Evolutionary conservation across 257 asterid species (phyloP), one percentile per base, ranked within the genome.

Genomic region (Phtheirospermum japonicum): DNA sequence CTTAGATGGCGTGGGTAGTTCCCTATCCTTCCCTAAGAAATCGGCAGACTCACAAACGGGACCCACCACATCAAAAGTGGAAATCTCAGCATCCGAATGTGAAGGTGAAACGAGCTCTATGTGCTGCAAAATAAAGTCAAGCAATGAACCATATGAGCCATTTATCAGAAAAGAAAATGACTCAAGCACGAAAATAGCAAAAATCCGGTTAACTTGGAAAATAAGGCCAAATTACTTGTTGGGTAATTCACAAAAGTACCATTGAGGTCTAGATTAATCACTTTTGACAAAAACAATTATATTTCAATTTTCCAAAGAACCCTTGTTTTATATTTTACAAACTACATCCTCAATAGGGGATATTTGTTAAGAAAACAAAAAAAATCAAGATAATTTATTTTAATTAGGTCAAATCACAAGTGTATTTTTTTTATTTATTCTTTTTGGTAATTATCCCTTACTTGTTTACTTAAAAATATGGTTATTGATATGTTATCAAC

Each of bases 1-100:
- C 87, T 73, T 79, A 39, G 89, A 2, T 14, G 98, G 98, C 0
- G 93, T 76, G 7, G 95, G 95, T 32, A 92, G 89, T 71, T 86
- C 90, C 70, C 98, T 75, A 32, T 86, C 92, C 67, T 86, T 92
- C 13, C 98, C 98, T 83, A 92, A 74, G 88, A 92, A 92, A 82
- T 92, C 97, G 4, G 96, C 97, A 4, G 98, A 92, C 68, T 92
- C 98, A 16, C 97, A 92, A 56, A 92, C 97, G 0, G 98, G 98
- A 14, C 98, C 98, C 26, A 92, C 98, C 53, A 92, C 80, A 57
- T 92, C 97, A 68, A 81, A 89, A 5, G 87, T 83, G 12, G 95
- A 80, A 71, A 76, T 23, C 75, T 79, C 85, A 4, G 90, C 77
- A 42, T 74, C 83, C 1, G 81, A 63, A 13, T 82, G 78, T 20